Conservation (phyloP, 345 rosid species). For the Sonneratia alba region DNA sequence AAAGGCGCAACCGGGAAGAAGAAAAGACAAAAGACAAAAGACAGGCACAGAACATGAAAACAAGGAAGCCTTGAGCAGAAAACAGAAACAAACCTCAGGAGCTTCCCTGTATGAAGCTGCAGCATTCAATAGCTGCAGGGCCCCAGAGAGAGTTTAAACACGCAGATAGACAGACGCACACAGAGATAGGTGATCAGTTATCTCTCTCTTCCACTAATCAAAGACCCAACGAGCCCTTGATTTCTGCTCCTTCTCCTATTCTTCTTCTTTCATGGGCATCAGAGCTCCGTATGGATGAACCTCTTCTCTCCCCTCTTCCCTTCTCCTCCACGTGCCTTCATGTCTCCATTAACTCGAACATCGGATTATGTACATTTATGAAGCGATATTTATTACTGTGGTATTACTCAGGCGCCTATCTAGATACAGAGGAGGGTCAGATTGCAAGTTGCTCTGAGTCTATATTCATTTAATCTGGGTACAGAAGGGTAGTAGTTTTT, state of each 20-base stretch:
- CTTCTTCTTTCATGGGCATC: not conserved
- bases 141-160: not conserved
- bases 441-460: not conserved
- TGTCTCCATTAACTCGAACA: slow-evolving; percentile 7
- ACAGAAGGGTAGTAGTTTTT: not conserved
- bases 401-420: too few relatives aligned
- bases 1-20: too few relatives aligned
- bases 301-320: not conserved
- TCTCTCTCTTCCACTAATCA: not conserved
- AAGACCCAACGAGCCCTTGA: not conserved
- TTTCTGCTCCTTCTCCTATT: not conserved
- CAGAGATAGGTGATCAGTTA: not conserved
- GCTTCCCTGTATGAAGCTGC: slow-evolving; percentile 9
- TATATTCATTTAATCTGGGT: not conserved
- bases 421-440: not conserved
- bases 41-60: too few relatives aligned
- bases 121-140: slow-evolving; percentile 1
- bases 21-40: too few relatives aligned
- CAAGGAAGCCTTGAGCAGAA: not conserved
- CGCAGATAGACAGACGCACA: not conserved
- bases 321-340: slow-evolving; percentile 5
- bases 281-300: not conserved
- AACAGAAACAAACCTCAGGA: not conserved
- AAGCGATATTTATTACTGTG: not conserved
- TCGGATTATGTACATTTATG: not conserved